Conservation (phyloP, 225 moss, liverwort and hornwort genomes). For the Pseudisothecium myosuroides region DNA sequence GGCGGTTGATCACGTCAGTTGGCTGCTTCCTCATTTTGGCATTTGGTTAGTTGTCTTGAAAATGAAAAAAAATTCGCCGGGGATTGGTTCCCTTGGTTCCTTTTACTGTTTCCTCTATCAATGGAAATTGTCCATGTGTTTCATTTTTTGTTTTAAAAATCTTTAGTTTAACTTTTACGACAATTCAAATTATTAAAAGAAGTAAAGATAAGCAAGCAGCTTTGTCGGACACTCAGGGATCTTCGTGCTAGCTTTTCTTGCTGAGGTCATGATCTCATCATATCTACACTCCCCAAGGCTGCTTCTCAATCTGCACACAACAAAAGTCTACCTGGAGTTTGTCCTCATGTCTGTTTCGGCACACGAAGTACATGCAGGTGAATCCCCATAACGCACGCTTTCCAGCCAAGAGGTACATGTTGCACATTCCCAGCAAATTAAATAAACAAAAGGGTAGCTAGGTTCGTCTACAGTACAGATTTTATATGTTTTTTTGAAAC, state of each 20-base stretch:
- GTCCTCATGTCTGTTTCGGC: not conserved
- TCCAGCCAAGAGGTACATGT: not conserved
- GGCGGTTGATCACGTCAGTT: too few species aligned
- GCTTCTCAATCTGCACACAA: not conserved
- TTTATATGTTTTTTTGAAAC: too few species aligned
- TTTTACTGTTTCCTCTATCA: too few species aligned
- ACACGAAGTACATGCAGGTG: not conserved
- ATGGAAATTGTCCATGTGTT: too few species aligned
- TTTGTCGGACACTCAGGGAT: not conserved
- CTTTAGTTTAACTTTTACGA: not conserved
- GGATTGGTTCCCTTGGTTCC: too few species aligned
- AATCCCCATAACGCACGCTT: not conserved
- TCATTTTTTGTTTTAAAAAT: too few species aligned
- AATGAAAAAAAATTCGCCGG: too few species aligned
- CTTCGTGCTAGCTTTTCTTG: not conserved
- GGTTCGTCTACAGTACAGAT: not conserved
- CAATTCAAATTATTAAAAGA: not conserved
- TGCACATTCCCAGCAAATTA: not conserved
- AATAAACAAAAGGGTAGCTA: too few species aligned
- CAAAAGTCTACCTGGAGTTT: not conserved
- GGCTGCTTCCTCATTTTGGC: too few species aligned
- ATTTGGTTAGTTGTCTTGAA: too few species aligned
- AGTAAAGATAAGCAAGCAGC: not conserved
- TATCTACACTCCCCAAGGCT: not conserved
- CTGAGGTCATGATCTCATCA: not conserved